Evolutionary conservation across 345 rosid genomes (phyloP).

Genomic region (Gossypium mustelinum): DNA sequence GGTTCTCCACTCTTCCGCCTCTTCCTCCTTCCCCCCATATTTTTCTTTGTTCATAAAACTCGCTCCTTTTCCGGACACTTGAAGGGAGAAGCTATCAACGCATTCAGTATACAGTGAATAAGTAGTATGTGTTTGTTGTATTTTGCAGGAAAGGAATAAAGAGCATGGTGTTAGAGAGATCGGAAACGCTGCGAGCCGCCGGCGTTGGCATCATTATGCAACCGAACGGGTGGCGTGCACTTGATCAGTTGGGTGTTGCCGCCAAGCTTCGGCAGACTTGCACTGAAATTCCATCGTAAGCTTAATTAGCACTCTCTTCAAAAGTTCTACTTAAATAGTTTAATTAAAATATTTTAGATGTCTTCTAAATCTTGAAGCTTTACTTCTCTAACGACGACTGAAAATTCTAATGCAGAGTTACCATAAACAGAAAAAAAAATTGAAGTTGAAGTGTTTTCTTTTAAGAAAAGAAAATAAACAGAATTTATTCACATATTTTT

Average conservation of each 20-base stretch:
- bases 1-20: constrained; percentile 22
- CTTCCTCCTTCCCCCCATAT: too few relatives aligned
- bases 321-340: background rate
- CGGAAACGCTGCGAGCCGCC: constrained; percentile 34
- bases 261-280: constrained; percentile 38
- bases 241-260: constrained; percentile 49
- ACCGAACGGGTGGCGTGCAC: constrained; percentile 64
- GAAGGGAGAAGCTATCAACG: too few relatives aligned
- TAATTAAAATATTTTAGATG: too few relatives aligned
- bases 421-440: too few relatives aligned
- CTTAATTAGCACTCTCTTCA: background rate
- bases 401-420: too few relatives aligned
- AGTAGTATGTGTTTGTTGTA: background rate
- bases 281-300: constrained; percentile 14
- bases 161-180: constrained; percentile 51
- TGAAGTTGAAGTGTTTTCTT: too few relatives aligned
- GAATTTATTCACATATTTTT: too few relatives aligned
- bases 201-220: constrained; percentile 48
- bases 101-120: background rate
- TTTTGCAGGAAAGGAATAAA: constrained; percentile 53
- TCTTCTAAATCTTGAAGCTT: background rate
- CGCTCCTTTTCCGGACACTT: background rate
- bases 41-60: background rate
- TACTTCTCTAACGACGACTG: background rate
- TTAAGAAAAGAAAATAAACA: too few relatives aligned